phyloP scores from a whole-genome alignment of 208 protist genomes.

The Trypanosoma cruzi region DNA sequence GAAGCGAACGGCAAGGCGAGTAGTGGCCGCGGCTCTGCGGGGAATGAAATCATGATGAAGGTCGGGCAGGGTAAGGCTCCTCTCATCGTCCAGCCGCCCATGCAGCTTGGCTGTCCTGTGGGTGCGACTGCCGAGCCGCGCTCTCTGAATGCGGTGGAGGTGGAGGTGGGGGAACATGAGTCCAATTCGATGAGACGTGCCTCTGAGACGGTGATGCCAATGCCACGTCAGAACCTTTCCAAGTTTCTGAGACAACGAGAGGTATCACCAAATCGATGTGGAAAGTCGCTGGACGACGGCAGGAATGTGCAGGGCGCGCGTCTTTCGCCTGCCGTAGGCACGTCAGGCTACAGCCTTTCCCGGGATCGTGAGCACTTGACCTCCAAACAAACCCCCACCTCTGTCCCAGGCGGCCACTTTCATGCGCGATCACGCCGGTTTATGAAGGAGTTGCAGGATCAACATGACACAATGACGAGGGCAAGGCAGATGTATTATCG shows the following conservation, averaged over 20 bases:
- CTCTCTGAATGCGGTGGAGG: neutral
- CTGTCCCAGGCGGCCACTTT: neutral
- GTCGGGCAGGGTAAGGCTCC: no score
- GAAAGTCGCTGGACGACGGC: neutral
- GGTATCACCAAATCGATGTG: neutral
- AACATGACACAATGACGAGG: neutral
- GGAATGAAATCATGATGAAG: no score
- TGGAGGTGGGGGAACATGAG: slow-evolving; percentile 3
- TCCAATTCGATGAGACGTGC: neutral
- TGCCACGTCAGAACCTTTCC: slow-evolving; percentile 1
- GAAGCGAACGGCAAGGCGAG: neutral
- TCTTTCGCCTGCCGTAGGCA: neutral
- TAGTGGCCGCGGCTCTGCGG: no score
- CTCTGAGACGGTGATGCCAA: neutral
- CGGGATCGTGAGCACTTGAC: neutral
- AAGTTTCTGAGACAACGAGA: slow-evolving; percentile 1
- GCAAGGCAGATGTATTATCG: neutral
- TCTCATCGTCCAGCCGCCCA: neutral
- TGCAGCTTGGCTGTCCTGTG: neutral
- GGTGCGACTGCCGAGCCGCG: neutral
- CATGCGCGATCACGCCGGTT: slow-evolving; percentile 1
- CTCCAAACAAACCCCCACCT: neutral
- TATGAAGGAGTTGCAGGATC: slow-evolving; percentile 6
- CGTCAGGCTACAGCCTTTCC: neutral
- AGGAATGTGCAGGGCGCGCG: neutral